phyloP scores from a whole-genome alignment of 2,329 filamentous ascomycete species.

The Neonectria ditissima region DNA sequence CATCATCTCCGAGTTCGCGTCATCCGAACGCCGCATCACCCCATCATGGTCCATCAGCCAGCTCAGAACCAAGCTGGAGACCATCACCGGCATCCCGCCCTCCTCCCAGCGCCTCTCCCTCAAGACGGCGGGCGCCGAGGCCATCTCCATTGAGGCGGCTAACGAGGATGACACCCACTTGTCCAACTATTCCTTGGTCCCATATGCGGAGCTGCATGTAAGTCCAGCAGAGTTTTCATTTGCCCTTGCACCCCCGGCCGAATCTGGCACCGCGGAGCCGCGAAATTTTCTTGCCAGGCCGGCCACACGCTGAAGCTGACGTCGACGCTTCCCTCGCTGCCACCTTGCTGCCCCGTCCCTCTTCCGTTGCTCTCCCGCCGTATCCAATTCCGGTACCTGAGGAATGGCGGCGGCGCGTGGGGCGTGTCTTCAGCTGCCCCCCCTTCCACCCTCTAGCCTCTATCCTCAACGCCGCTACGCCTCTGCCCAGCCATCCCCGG shows the following conservation, averaged over 20 bases:
- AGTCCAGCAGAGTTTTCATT: conserved; percentile 56
- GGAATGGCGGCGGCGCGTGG: conserved; percentile 26
- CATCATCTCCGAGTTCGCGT: conserved; percentile 79
- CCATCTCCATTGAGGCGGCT: conserved; percentile 73
- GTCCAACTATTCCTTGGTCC: conserved; percentile 73
- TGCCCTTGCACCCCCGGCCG: conserved; percentile 21
- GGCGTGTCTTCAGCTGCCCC: conserved; percentile 21
- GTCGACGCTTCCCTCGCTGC: background rate
- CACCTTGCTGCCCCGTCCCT: background rate
- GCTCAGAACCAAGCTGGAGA: conserved; percentile 89
- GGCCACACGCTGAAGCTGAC: conserved; percentile 11
- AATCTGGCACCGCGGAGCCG: conserved; percentile 15
- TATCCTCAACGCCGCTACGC: background rate
- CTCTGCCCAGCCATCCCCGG: conserved; percentile 26
- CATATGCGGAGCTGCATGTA: conserved; percentile 85
- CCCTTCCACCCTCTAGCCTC: background rate
- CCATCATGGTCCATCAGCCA: conserved; percentile 90
- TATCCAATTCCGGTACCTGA: conserved; percentile 28
- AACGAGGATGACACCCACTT: conserved; percentile 79
- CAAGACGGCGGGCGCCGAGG: conserved; percentile 69
- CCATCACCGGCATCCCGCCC: conserved; percentile 91
- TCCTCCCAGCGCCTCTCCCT: conserved; percentile 80
- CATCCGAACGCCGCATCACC: conserved; percentile 90
- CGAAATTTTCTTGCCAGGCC: conserved; percentile 33
- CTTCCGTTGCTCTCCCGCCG: background rate